Base-by-base conservation (phyloP, 306 rosid genomes). In the Astragalus glycyphyllos region DNA sequence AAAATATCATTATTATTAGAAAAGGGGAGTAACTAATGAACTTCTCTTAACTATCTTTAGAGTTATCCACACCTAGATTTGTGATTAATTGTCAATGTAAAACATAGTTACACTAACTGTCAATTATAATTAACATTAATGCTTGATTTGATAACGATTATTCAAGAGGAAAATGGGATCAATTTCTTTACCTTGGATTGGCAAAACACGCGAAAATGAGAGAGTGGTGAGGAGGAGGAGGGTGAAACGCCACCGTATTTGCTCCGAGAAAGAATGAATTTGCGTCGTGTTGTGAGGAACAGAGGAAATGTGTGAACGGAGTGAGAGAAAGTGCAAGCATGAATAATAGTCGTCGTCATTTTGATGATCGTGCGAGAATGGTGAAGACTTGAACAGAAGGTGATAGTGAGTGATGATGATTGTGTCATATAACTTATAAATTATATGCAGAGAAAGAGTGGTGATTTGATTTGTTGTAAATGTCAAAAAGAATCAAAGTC, bases 161-260 rank as follows among this genome's bases (percentile, higher is more conserved):
- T 34, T 58, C 59, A 54, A 20, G 12, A 54, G 7, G 37, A 54
- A 37, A 13, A 69, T 69, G 32, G 10, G 49, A 38, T 17, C 41
- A 59, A 60, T 13, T 26, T 55, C 32, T 44, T 48, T 38, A 86
- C 96, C 91, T 80, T 78, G 45, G 85, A 71, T 74, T 81, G 82
- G 80, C 83, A 84, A 81, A 66, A 84, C 34, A 83, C 79, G 31
- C 77, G 88, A 53, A 62, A 68, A 34, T 46, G 80, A 51, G 72
- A 80, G 51, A 37, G 58, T 23, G 41, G 44, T 40, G 76, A 38
- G 65, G 66, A 68, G 65, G 66, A 68, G 7, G 75, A 60, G 65
- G 23, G 32, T 68, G 74, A 48, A 46, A 54, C 68, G 58, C 37
- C 62, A 51, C 58, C 42, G 50, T 71, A 56, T 7, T 66, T 74